Conservation (phyloP, 1,284 basidiomycete genomes). For the Inonotus hispidus region DNA sequence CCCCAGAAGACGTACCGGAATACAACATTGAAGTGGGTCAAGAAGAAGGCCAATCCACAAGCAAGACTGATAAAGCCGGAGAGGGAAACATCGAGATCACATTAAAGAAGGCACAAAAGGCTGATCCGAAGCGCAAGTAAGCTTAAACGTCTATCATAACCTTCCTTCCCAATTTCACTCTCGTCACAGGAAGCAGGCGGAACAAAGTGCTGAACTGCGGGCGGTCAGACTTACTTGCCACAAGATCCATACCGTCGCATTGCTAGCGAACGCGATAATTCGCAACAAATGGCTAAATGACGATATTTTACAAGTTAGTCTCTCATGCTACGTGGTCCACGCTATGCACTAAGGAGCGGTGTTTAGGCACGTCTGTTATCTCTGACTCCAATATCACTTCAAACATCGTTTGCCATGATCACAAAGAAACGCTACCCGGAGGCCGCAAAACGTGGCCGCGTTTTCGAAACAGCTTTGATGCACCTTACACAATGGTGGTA, state of each 20-base stretch:
- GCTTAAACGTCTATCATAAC: conserved; percentile 12
- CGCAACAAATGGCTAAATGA: conserved; percentile 89
- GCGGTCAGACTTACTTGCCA: conserved; percentile 69
- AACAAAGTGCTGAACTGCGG: conserved; percentile 62
- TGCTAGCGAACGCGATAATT: conserved; percentile 70
- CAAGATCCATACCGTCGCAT: conserved; percentile 79
- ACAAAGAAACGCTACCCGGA: conserved; percentile 83
- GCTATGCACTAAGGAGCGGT: conserved; percentile 5
- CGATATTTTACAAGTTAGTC: conserved; percentile 68
- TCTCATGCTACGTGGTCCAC: background rate
- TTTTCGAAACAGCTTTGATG: conserved; percentile 78
- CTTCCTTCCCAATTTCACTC: background rate
- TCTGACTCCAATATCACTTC: conserved; percentile 71
- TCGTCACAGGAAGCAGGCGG: conserved; percentile 26
- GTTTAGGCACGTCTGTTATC: conserved; percentile 81
- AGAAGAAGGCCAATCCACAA: background rate
- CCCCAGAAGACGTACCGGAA: background rate
- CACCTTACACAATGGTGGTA: conserved; percentile 83
- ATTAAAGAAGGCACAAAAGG: conserved; percentile 40
- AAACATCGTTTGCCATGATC: conserved; percentile 74
- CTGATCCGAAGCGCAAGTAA: conserved; percentile 26
- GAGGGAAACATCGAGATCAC: conserved; percentile 54
- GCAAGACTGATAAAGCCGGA: conserved; percentile 19
- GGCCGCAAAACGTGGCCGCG: conserved; percentile 68
- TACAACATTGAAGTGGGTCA: background rate